phyloP scores from a whole-genome alignment of 768 basidiomycete genomes.

The Suillus variegatus region DNA sequence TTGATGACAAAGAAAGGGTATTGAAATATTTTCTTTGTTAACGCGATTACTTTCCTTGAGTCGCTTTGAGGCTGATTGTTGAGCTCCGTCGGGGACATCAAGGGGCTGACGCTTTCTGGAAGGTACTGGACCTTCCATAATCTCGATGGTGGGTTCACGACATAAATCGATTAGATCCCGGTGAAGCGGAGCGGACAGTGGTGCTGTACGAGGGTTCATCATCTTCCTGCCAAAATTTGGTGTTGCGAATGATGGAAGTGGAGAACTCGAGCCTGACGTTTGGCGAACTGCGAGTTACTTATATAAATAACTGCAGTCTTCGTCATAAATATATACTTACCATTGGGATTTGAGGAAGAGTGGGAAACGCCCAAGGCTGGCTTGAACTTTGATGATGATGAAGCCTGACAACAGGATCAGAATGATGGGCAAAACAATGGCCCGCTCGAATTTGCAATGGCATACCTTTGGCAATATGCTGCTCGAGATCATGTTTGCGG shows the following conservation, averaged over 20 bases:
- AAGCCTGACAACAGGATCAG: not conserved
- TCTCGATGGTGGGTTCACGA: slow-evolving; percentile 15
- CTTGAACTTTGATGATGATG: slow-evolving; percentile 46
- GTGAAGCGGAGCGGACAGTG: slow-evolving; percentile 15
- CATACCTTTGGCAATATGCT: slow-evolving; percentile 3
- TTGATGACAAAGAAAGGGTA: slow-evolving; percentile 9
- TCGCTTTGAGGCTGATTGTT: slow-evolving; percentile 30
- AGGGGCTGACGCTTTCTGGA: slow-evolving; percentile 33
- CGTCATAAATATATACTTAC: not conserved
- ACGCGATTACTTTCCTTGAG: slow-evolving; percentile 22
- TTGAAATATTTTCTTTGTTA: slow-evolving; percentile 29
- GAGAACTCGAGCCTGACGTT: slow-evolving; percentile 18
- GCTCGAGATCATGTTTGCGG: slow-evolving; percentile 1
- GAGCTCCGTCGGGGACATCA: slow-evolving; percentile 14
- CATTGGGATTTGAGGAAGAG: not conserved
- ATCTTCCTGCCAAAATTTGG: slow-evolving; percentile 40
- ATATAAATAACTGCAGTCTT: not conserved
- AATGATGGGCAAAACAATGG: not conserved
- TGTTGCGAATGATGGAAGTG: slow-evolving; percentile 46
- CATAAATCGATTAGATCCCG: slow-evolving; percentile 19
- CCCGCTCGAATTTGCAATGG: not conserved
- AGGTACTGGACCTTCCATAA: slow-evolving; percentile 13
- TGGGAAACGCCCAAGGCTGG: slow-evolving; percentile 33
- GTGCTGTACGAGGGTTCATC: not conserved
- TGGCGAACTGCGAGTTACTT: slow-evolving; percentile 24